phyloP scores from a whole-genome alignment of 306 rosid species.

The Hippophae gyantsensis region DNA sequence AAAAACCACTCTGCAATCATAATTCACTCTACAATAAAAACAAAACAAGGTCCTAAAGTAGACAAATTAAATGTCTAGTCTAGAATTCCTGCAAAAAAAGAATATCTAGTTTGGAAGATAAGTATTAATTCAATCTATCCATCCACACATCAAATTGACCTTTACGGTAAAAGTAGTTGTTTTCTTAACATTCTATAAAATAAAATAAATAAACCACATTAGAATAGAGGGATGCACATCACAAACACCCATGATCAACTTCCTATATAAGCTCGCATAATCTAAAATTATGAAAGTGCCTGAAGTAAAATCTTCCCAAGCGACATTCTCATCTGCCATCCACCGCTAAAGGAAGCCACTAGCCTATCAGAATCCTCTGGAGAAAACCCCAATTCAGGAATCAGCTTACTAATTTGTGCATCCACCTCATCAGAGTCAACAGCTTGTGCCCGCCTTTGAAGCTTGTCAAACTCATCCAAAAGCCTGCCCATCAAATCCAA shows the following conservation, averaged over 20 bases:
- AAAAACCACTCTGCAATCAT: neutral
- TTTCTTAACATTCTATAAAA: too few species aligned
- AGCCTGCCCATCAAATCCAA: slow-evolving; percentile 92
- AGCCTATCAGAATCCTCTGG: slow-evolving; percentile 77
- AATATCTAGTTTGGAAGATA: too few species aligned
- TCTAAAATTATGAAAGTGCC: slow-evolving; percentile 28
- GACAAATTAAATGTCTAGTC: slow-evolving; percentile 1
- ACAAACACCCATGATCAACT: slow-evolving; percentile 11
- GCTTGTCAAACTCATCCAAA: slow-evolving; percentile 84
- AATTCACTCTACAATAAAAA: neutral
- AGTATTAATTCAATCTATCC: too few species aligned
- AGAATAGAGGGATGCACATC: neutral
- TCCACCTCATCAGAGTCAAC: slow-evolving; percentile 67
- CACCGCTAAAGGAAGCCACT: slow-evolving; percentile 92
- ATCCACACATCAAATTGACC: too few species aligned
- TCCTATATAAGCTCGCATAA: slow-evolving; percentile 1
- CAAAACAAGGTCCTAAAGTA: neutral
- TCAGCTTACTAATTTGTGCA: slow-evolving; percentile 65
- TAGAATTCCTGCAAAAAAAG: neutral
- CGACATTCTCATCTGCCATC: slow-evolving; percentile 99
- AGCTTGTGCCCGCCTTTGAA: slow-evolving; percentile 69
- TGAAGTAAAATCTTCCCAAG: slow-evolving; percentile 93
- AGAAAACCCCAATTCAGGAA: slow-evolving; percentile 85
- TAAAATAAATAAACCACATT: neutral
- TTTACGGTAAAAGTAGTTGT: too few species aligned